Evolutionary conservation across 768 basidiomycete species (phyloP), one percentile per base, ranked within the genome.

Genomic region (Hygrocybe coccinea): DNA sequence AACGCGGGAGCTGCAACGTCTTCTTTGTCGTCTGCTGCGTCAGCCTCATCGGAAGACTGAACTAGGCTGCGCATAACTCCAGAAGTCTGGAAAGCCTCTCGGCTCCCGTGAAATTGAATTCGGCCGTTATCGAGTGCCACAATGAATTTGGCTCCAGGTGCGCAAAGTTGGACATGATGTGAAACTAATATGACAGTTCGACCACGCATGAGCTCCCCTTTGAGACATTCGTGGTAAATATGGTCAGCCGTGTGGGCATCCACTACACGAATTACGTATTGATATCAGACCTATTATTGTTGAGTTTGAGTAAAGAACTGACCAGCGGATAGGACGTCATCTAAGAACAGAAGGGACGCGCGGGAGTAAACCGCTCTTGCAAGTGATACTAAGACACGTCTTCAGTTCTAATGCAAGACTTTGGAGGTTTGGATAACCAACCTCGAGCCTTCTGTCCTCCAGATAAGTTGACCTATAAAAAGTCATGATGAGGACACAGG

Each of bases 201-300:
- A 22, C 83, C 85, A 50, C 74, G 71, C 78, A 94, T 83, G 35
- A 98, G 76, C 17, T 87, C 83, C 15, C 95, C 95, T 60, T 83
- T 84, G 33, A 99, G 73, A 62, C 93, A 97, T 62, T 90, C 73
- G 50, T 84, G 73, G 70, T 86, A 94, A 19, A 99, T 78, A 64
- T 95, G 91, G 59, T 90, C 81, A 12, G 94, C 94, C 5, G 92
- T 95, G 64, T 95, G 93, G 0, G 94, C 91, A 64, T 97, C 94
- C 46, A 97, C 94, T 79, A 34, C 22, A 2, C 33, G n/a, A 4
- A 38, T 5, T 36, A 22, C 48, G 37, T 41, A 48, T 17, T 50
- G 25, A 55, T 56, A n/a, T 61, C n/a, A 47, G 50, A 14, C 19
- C 38, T 9, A 19, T n/a, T 35, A 36, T n/a, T 21, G 12, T 43